Evolutionary conservation across 139 green algal genomes (phyloP), one percentile per base, ranked within the genome.

Genomic region (Chlorella sorokiniana): DNA sequence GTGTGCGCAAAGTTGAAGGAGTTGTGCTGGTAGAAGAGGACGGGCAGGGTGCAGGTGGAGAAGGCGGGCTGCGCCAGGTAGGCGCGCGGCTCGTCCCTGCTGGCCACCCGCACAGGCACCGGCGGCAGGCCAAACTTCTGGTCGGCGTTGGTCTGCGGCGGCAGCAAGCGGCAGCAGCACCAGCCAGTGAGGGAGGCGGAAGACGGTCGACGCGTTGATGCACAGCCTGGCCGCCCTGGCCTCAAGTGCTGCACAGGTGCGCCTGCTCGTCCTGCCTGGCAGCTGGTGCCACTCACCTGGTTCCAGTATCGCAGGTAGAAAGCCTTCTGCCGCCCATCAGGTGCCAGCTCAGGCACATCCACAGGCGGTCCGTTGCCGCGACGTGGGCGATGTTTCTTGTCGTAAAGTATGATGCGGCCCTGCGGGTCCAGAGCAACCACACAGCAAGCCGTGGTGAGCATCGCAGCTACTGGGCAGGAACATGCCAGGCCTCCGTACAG

Each of bases 271-370:
- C 56, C 29, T 16, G 56, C 56, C 6, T 29, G 56, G 18, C 16
- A 65, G 56, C 16, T 25, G 14, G 16, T 16, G 16, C 48, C 11
- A 16, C 56, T 10, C 56, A 65, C 56, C 56, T n/a, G 56, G 56
- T 65, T 29, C 56, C 56, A 65, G 23, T 65, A 65, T 22, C n/a
- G 56, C 22, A 65, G 56, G 56, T 65, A 65, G 56, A 65, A 65
- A 6, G 56, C 22, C 18, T 31, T 65, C 56, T 65, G 56, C 56
- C 56, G 16, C 22, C 18, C 18, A 29, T 33, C 56, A 33, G 56
- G 56, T 22, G 10, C 56, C 23, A 65, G 56, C 18, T 29, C 22
- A n/a, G 56, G 56, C 16, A 65, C 18, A n/a, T 65, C 23, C n/a
- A 65, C 22, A 10, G 56, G 56, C 6, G 56, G 56, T 6, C 56